Evolutionary conservation across 75 land plant genomes (phyloP).

Genomic region (Chamaecyparis obtusa): DNA sequence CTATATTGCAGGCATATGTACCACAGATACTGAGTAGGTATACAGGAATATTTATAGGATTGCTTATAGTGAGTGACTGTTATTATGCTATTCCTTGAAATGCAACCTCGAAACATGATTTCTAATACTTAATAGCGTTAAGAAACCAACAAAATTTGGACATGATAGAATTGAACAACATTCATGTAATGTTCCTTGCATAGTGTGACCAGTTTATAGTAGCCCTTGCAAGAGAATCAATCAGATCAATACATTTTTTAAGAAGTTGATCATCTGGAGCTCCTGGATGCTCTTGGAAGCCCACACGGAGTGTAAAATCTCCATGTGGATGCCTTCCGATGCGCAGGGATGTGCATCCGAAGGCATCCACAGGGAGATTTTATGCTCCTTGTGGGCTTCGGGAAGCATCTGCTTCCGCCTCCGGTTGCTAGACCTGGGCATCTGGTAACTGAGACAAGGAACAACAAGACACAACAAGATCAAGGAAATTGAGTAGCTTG

Average conservation of each 20-base stretch:
- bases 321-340: no score
- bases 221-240: conserved; percentile 48
- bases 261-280: conserved; percentile 62
- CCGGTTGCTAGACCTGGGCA: no score
- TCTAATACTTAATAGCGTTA: neutral
- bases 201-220: conserved; percentile 41
- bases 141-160: conserved; percentile 17
- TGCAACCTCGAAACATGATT: neutral
- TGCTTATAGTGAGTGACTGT: neutral
- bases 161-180: neutral
- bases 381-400: no score
- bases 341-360: no score
- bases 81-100: neutral
- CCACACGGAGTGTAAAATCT: no score
- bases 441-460: no score
- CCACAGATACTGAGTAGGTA: no score
- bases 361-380: no score
- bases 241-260: conserved; percentile 56
- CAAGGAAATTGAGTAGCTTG: neutral
- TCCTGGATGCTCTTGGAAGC: no score
- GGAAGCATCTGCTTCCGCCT: no score
- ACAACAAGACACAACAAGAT: neutral
- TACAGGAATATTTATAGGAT: neutral
- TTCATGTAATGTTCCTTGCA: neutral
- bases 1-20: neutral